Evolutionary conservation across 2,329 filamentous ascomycete species (phyloP).

Genomic region (Decorospora gaudefroyi): DNA sequence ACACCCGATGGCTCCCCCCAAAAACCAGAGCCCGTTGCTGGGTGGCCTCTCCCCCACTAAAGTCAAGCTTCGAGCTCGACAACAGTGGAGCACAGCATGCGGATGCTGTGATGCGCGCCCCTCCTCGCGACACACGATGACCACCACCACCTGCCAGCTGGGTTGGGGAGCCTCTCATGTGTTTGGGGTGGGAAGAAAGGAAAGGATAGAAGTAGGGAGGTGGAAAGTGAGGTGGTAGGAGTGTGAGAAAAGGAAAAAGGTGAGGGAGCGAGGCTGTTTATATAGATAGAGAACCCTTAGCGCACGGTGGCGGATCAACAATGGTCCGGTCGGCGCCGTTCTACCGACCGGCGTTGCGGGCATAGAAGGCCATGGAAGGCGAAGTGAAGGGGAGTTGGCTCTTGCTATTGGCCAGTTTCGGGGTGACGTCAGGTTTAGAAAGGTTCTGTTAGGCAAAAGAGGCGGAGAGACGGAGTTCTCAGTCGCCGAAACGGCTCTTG

Average conservation of each 20-base stretch:
- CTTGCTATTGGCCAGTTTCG: background rate
- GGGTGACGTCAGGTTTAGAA: background rate
- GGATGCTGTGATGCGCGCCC: conserved; percentile 3
- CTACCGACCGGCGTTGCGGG: no score
- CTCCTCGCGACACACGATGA: conserved; percentile 9
- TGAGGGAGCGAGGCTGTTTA: background rate
- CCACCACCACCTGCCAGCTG: conserved; percentile 2
- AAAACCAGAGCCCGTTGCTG: background rate
- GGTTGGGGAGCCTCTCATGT: conserved; percentile 1
- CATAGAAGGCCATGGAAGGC: background rate
- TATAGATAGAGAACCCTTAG: conserved; percentile 2
- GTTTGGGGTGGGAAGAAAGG: no score
- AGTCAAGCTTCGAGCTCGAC: background rate
- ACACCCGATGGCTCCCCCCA: background rate
- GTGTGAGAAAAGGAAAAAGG: no score
- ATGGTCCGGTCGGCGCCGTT: no score
- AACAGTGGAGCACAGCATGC: conserved; percentile 1
- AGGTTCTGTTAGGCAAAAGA: background rate
- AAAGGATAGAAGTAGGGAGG: no score
- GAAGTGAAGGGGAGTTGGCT: background rate
- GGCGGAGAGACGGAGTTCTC: no score
- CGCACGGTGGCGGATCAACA: no score
- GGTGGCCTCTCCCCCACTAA: background rate
- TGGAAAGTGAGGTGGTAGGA: no score
- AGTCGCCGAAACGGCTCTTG: no score